phyloP scores from a whole-genome alignment of 2,329 filamentous ascomycete species.

The Xylaria polymorpha region DNA sequence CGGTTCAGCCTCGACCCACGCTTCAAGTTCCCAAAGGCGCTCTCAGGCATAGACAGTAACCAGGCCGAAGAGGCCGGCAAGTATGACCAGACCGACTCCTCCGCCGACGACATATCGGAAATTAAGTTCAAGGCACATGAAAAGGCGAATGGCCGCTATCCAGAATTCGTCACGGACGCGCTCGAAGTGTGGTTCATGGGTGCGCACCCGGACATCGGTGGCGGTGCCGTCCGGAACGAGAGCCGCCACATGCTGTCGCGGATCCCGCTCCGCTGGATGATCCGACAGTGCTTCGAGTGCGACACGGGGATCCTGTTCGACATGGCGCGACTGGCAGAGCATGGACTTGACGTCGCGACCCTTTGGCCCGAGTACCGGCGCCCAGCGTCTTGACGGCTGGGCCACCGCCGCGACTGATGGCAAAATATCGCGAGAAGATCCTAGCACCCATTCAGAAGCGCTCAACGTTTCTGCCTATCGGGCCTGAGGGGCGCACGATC shows the following conservation, averaged over 20 bases:
- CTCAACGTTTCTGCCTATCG: constrained; percentile 34
- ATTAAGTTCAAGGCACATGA: constrained; percentile 33
- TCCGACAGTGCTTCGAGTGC: constrained; percentile 37
- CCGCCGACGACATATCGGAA: constrained; percentile 19
- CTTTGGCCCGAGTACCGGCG: constrained; percentile 30
- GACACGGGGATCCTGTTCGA: constrained; percentile 35
- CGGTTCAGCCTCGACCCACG: constrained; percentile 3
- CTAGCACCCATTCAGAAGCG: constrained; percentile 30
- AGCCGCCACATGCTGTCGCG: constrained; percentile 37
- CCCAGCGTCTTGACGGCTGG: neutral
- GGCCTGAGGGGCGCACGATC: constrained; percentile 18
- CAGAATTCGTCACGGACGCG: constrained; percentile 32
- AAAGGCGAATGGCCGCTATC: constrained; percentile 24
- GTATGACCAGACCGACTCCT: constrained; percentile 1
- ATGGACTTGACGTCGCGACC: constrained; percentile 29
- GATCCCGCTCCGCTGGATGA: constrained; percentile 37
- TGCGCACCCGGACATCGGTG: constrained; percentile 34
- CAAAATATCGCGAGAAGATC: constrained; percentile 25
- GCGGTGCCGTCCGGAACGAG: constrained; percentile 33
- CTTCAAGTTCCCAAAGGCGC: constrained; percentile 15
- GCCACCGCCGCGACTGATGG: constrained; percentile 24
- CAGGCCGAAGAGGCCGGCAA: neutral
- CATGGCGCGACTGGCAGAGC: constrained; percentile 28
- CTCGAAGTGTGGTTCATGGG: constrained; percentile 39
- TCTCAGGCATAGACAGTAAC: constrained; percentile 8